Conservation (phyloP, 176 grass and related monocot genomes). For the Triticum monococcum region DNA sequence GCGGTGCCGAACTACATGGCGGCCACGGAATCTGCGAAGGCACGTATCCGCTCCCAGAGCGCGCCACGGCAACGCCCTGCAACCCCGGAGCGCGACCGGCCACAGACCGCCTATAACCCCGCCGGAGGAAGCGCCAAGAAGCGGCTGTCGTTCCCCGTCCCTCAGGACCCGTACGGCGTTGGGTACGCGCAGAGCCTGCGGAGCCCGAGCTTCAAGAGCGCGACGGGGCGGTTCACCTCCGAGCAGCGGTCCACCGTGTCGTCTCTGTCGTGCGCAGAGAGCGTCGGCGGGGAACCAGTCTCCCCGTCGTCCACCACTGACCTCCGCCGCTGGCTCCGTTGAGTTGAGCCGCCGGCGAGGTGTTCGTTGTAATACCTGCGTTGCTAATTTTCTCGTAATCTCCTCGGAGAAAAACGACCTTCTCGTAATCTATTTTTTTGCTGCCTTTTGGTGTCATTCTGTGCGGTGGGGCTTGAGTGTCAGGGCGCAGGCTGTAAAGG, state of each 20-base stretch:
- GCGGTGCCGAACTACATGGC: constrained; percentile 91
- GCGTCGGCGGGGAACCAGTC: constrained; percentile 60
- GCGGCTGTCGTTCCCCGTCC: constrained; percentile 76
- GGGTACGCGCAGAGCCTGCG: constrained; percentile 63
- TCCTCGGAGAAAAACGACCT: not conserved
- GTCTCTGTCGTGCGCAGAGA: constrained; percentile 70
- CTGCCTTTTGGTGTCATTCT: not conserved
- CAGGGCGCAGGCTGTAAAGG: constrained; percentile 39
- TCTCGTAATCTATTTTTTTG: not conserved
- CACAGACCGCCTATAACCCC: not conserved
- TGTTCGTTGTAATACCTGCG: not conserved
- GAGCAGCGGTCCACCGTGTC: constrained; percentile 84
- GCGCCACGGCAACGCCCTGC: constrained; percentile 71
- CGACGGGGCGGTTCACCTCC: constrained; percentile 60
- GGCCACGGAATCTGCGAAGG: constrained; percentile 93
- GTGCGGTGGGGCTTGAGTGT: not conserved
- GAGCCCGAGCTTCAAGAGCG: constrained; percentile 96
- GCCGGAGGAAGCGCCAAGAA: constrained; percentile 53
- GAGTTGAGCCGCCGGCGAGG: not conserved
- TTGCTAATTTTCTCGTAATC: not conserved
- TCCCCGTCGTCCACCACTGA: constrained; percentile 88
- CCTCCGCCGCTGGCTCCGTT: constrained; percentile 73
- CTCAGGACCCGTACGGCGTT: constrained; percentile 24
- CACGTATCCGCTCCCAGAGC: constrained; percentile 72
- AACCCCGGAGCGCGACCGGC: constrained; percentile 66